Evolutionary conservation across 1,284 basidiomycete species (phyloP).

Genomic region (Sanguinoderma infundibulare): DNA sequence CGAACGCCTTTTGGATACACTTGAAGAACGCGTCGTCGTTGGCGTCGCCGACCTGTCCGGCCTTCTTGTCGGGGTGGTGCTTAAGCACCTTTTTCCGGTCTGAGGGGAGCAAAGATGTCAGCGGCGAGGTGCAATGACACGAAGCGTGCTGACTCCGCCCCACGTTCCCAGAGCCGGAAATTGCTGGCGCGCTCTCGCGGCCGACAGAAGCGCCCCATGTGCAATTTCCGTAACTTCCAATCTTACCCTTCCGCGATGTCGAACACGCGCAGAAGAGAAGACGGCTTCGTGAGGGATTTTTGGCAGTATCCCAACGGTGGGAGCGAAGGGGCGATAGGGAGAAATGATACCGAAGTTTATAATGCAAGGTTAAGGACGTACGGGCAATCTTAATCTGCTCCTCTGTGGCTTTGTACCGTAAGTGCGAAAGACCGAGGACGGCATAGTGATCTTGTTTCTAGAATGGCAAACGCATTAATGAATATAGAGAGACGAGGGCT

Average conservation of each 20-base stretch:
- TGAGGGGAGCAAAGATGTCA: constrained; percentile 34
- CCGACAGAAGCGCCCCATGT: background rate
- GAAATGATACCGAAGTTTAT: background rate
- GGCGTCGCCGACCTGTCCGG: constrained; percentile 67
- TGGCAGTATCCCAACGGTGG: background rate
- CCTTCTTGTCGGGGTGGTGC: constrained; percentile 99
- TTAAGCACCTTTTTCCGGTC: constrained; percentile 99
- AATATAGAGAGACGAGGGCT: background rate
- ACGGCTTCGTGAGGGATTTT: too few species aligned
- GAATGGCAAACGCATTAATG: background rate
- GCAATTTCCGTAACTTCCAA: too few species aligned
- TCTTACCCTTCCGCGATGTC: too few species aligned
- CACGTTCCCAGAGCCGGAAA: background rate
- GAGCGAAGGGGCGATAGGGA: background rate
- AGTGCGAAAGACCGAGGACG: constrained; percentile 90
- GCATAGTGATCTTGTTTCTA: constrained; percentile 99
- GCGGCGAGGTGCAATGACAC: background rate
- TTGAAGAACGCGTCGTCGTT: constrained; percentile 99
- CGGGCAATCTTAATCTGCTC: constrained; percentile 98
- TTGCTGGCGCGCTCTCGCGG: background rate
- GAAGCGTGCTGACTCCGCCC: background rate
- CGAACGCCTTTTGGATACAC: constrained; percentile 97
- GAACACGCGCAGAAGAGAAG: background rate
- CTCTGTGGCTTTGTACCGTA: constrained; percentile 87
- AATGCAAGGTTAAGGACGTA: constrained; percentile 47